Evolutionary conservation across 495 filamentous ascomycete genomes (phyloP), one percentile per base, ranked within the genome.

Genomic region (Penicillium ucsense): DNA sequence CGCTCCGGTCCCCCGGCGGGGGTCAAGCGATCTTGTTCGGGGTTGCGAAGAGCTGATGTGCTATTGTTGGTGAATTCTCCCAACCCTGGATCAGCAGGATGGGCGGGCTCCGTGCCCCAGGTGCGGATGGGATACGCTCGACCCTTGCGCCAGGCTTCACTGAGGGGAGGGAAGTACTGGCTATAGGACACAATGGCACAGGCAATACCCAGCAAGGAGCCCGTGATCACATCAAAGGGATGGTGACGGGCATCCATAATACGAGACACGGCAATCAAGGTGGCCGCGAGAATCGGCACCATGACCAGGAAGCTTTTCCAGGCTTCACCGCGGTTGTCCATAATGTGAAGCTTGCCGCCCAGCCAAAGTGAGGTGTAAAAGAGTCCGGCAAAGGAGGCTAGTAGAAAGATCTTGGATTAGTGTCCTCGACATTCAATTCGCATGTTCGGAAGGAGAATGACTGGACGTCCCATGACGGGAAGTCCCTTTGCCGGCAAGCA

Each of bases 241-340:
- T 94, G 88, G 54, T 95, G 89, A 6, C 88, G 76, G 57, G 85
- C 88, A 59, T 95, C 89, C 74, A 88, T 80, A 42, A 79, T 80
- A 28, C 78, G 74, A 32, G 67, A 68, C 31, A 76, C 73, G 5
- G 77, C 76, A 35, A 81, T 68, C 3, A 80, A 66, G 7, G 74
- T 72, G 6, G 78, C 78, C 10, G 57, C 76, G 28, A 81, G 64
- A 32, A 71, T 68, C 6, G 78, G 78, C 4, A 86, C 62, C 49
- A 88, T 70, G 47, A 86, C 78, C 32, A 90, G 51, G 45, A 86
- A 64, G 2, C 85, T 67, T 43, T 88, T 84, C 70, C 87, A 90
- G 4, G 82, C 81, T 46, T 86, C 82, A 6, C 85, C 85, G 12
- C 82, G 80, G 50, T 85, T 83, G 52, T 83, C 75, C 57, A 79